Evolutionary conservation across 2,329 filamentous ascomycete species (phyloP).

Genomic region (Exophiala bonariae): DNA sequence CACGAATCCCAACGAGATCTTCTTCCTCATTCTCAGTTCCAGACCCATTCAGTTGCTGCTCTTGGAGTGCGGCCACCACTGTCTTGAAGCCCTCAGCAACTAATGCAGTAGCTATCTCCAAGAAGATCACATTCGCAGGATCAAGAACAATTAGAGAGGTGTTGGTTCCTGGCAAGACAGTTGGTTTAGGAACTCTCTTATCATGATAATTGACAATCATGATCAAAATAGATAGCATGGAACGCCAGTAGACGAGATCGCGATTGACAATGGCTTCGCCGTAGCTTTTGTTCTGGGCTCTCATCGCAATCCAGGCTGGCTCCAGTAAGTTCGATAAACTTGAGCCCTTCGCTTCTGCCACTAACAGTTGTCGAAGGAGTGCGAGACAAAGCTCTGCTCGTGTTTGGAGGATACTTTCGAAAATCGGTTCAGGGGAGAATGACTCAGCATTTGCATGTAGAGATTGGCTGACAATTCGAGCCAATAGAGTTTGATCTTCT

Average conservation of each 20-base stretch:
- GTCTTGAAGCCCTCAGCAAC: constrained; percentile 81
- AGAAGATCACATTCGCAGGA: constrained; percentile 37
- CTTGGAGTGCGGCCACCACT: constrained; percentile 79
- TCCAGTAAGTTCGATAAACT: constrained; percentile 57
- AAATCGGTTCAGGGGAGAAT: constrained; percentile 76
- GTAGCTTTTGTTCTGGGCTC: constrained; percentile 56
- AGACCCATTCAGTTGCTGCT: constrained; percentile 52
- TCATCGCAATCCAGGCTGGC: constrained; percentile 62
- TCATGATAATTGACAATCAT: constrained; percentile 65
- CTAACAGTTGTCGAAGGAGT: constrained; percentile 75
- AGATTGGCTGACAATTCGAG: constrained; percentile 74
- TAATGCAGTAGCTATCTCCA: constrained; percentile 73
- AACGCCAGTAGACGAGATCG: constrained; percentile 73
- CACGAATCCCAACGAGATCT: constrained; percentile 65
- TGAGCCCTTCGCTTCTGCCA: constrained; percentile 48
- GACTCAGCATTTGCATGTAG: constrained; percentile 73
- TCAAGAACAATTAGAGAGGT: constrained; percentile 16
- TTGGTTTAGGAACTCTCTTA: constrained; percentile 37
- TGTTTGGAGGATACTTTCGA: constrained; percentile 71
- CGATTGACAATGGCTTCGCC: constrained; percentile 58
- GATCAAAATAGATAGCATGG: constrained; percentile 80
- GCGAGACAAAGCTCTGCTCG: constrained; percentile 80
- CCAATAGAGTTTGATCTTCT: constrained; percentile 67
- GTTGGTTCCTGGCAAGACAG: constrained; percentile 23
- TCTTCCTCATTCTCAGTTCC: constrained; percentile 8